Percentiles rank a stretch among this genome's conserved stretches.
These are phyloP conservation scores for Zymoseptoria crescenta DNA, from an alignment of 2,329 filamentous ascomycete genomes.

Conservation along the genomic window DNA sequence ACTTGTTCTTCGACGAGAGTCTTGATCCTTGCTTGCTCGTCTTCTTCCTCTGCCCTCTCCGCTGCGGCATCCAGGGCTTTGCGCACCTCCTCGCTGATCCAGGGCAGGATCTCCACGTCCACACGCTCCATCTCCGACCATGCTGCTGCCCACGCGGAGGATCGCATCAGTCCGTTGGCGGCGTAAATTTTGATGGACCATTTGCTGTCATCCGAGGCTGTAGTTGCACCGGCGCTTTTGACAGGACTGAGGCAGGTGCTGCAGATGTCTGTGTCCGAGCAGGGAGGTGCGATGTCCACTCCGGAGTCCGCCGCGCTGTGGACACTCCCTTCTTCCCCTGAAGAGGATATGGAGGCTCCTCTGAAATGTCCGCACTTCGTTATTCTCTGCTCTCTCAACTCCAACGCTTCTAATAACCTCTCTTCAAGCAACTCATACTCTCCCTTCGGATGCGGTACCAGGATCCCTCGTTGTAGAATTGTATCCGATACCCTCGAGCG, in stretches of 20 bases:
- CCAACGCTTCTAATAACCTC: conserved; percentile 64
- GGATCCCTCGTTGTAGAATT: conserved; percentile 62
- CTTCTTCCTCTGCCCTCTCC: conserved; percentile 36
- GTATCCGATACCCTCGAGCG: conserved; percentile 65
- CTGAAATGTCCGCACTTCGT: conserved; percentile 64
- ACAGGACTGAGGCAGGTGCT: conserved; percentile 31
- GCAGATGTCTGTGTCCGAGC: conserved; percentile 14
- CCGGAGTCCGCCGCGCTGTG: conserved; percentile 22
- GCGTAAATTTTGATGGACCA: conserved; percentile 86
- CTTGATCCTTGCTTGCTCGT: conserved; percentile 17
- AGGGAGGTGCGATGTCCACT: conserved; percentile 22
- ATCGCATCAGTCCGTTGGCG: conserved; percentile 86
- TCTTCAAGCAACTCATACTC: conserved; percentile 77
- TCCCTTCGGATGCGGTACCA: conserved; percentile 69
- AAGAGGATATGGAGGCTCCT: background rate
- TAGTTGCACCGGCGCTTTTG: conserved; percentile 29
- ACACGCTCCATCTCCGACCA: conserved; percentile 99
- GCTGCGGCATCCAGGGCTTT: conserved; percentile 49
- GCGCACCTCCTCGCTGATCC: conserved; percentile 53
- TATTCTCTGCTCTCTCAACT: conserved; percentile 62
- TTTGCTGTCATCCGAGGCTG: conserved; percentile 41
- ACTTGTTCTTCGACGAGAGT: conserved; percentile 19
- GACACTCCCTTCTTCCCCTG: conserved; percentile 1
- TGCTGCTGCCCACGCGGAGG: conserved; percentile 83
- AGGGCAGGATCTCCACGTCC: conserved; percentile 81